Conservation (phyloP, 1,284 basidiomycete genomes). For the Bjerkandera adusta region DNA sequence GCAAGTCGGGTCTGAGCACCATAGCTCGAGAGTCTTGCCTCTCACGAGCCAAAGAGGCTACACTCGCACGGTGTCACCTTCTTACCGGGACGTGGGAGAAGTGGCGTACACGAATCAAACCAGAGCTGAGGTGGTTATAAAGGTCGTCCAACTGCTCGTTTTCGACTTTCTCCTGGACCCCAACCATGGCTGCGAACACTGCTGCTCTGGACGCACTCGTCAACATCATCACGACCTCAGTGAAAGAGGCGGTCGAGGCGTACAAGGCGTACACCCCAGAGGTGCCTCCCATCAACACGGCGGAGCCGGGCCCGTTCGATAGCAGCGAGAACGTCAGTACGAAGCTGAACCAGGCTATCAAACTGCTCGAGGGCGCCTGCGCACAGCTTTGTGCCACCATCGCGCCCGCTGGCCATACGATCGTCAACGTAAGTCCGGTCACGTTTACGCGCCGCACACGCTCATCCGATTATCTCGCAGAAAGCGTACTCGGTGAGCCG, state of each 20-base stretch:
- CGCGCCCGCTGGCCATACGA: neutral
- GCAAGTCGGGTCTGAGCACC: no score
- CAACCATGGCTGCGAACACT: no score
- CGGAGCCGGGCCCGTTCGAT: neutral
- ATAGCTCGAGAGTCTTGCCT: no score
- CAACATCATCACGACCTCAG: conserved; percentile 9
- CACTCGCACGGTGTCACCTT: no score
- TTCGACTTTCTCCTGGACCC: no score
- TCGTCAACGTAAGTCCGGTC: conserved; percentile 1
- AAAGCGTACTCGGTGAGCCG: neutral
- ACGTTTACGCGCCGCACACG: no score
- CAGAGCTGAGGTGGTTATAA: no score
- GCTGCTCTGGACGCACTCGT: conserved; percentile 9
- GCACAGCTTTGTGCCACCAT: conserved; percentile 7
- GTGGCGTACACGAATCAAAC: no score
- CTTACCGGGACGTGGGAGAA: no score
- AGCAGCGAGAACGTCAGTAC: neutral
- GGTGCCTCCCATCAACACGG: conserved; percentile 3
- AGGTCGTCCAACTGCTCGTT: no score
- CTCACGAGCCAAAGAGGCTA: no score
- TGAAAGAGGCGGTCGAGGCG: conserved; percentile 1
- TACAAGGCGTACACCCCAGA: neutral
- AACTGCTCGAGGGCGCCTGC: conserved; percentile 9
- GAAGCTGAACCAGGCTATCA: conserved; percentile 6
- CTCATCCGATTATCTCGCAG: neutral